Base-by-base conservation (phyloP, 345 rosid genomes). In the Citrus sinensis region DNA sequence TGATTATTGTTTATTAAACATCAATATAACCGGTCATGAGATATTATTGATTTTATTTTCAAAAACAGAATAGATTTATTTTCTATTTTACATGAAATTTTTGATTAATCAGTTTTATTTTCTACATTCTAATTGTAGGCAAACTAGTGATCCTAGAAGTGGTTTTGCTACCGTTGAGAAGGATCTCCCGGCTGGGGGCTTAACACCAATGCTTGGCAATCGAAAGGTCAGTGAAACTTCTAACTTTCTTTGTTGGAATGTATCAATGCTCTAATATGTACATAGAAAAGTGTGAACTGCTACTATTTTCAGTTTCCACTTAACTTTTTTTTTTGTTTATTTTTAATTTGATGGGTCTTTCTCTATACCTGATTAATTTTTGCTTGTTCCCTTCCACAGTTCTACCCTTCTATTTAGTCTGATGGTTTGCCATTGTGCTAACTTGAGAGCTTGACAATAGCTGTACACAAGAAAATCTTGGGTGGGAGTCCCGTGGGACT, bases 171-270 rank as follows among this genome's bases (percentile, higher is more conserved):
- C 95, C 39, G 94, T 92, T 73, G 97, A 93, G 91, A 93, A 92
- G 85, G 98, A 91, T 80, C 75, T 87, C 82, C 92, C 91, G 0
- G 51, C 51, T 0, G 98, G 98, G 72, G 86, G 92, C 74, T 85
- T 93, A 82, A 94, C 98, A 32, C 97, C 98, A 20, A 93, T 95
- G 98, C 97, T 95, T 59, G 98, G 98, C 70, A 94, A 91, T 84
- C 88, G 86, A 84, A 93, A 95, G 97, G 98, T 88, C 75, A 86
- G 90, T 80, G 66, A 54, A 67, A 37, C 42, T 64, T 68, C 62
- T 2, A 42, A 58, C 29, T 13, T 42, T 77, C 9, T 66, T 9
- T 74, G 65, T 24, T 51, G 19, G 64, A 62, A 64, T 60, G 14
- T 10, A 61, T 75, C 55, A 13, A 35, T 59, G 29, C 6, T 9